Evolutionary conservation across 2,329 filamentous ascomycete species (phyloP), one percentile per base, ranked within the genome.

Genomic region (Neoscytalidium dimidiatum): DNA sequence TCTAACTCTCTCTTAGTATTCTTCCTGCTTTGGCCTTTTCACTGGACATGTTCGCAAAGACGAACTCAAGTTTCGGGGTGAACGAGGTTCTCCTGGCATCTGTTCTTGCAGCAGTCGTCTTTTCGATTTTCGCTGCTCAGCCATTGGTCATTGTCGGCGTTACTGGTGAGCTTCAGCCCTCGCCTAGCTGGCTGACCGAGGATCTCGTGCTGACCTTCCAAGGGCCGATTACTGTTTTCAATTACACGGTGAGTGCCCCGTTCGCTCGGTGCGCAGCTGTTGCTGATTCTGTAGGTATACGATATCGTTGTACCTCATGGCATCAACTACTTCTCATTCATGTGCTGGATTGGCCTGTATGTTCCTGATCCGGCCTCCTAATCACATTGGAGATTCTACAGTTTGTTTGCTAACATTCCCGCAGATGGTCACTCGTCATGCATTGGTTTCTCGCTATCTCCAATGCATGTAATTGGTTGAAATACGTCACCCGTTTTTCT

Each of bases 141-240:
- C 93, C 93, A 6, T 80, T 97, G 65, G 92, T 94, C 63, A 96
- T 97, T 75, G 93, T 97, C 23, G 93, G 93, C 23, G 92, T 97
- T 2, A 96, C 92, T 11, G 91, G 91, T 79, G 67, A 67, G 63
- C 38, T n/a, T 35, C 1, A 11, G 6, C 17, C 17, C 7, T n/a
- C 7, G 33, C 1, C 3, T 21, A 13, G 7, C 6, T 33, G 31
- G 11, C 31, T 33, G n/a, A 19, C n/a, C 23, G 29, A 21, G 28
- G 21, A 51, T 21, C 17, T 11, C 4, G 17, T 33, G 21, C 69
- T 74, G 62, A 72, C 46, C 19, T 19, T 26, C 14, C 7, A 64
- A 86, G 88, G 88, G n/a, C 92, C 92, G 3, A 96, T 97, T 65
- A 96, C 93, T 17, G 92, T 96, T 29, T 96, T 96, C 74, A 96